phyloP scores from a whole-genome alignment of 2,329 filamentous ascomycete genomes.

The Teratosphaeria zuluensis region DNA sequence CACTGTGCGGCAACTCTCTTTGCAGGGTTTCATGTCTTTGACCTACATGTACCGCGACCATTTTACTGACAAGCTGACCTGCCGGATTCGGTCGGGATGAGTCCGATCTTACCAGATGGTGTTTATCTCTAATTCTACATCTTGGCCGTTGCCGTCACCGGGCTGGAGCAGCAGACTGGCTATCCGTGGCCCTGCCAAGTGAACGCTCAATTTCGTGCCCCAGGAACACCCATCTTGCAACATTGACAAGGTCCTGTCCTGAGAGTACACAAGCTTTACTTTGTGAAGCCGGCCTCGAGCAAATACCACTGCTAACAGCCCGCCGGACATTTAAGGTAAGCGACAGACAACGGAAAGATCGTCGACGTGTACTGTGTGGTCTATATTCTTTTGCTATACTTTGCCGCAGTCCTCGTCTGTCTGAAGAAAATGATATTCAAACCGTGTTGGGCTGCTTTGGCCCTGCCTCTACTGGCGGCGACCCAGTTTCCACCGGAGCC shows the following conservation, averaged over 20 bases:
- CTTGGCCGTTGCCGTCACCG: neutral
- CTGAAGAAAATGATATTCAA: neutral
- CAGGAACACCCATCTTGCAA: neutral
- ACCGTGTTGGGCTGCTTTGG: neutral
- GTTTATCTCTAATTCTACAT: neutral
- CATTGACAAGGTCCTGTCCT: neutral
- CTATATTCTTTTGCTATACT: too few species aligned
- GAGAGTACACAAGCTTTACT: neutral
- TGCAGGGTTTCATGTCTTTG: too few species aligned
- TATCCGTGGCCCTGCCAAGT: neutral
- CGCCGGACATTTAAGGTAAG: too few species aligned
- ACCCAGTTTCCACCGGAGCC: slow-evolving; percentile 8
- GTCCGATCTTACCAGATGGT: neutral
- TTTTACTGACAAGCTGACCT: neutral
- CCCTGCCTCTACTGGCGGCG: neutral
- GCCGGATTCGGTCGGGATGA: neutral
- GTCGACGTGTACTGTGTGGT: too few species aligned
- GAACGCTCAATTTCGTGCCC: neutral
- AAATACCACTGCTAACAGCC: neutral
- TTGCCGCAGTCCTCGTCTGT: neutral
- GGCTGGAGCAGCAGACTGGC: neutral
- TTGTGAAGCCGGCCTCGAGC: neutral
- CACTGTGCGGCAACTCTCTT: too few species aligned
- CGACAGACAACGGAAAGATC: too few species aligned
- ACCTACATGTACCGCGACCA: too few species aligned